Evolutionary conservation across 2,329 filamentous ascomycete genomes (phyloP).

Genomic region (Lecanicillium sp.): DNA sequence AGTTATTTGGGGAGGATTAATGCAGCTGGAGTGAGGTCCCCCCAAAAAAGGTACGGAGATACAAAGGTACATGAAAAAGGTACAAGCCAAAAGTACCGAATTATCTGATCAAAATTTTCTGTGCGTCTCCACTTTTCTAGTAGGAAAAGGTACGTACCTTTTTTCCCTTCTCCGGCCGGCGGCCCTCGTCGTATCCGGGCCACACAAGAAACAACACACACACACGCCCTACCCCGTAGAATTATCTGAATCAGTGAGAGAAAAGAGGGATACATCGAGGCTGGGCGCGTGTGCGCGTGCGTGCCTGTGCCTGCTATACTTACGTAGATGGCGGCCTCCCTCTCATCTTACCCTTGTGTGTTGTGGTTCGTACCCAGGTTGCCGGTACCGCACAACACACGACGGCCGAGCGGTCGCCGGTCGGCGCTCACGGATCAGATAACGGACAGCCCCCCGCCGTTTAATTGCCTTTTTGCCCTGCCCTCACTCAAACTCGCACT

Average conservation of each 20-base stretch:
- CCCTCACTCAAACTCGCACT: neutral
- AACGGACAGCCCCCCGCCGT: neutral
- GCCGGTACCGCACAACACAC: too few relatives aligned
- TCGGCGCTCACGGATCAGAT: conserved; percentile 14
- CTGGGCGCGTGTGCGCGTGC: too few relatives aligned
- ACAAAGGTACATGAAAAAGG: neutral
- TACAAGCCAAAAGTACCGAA: neutral
- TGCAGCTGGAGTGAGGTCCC: too few relatives aligned
- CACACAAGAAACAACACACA: too few relatives aligned
- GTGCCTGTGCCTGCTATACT: too few relatives aligned
- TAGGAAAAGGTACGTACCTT: neutral
- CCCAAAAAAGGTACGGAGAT: too few relatives aligned
- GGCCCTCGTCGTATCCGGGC: neutral
- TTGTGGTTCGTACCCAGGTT: too few relatives aligned
- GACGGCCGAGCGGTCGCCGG: too few relatives aligned
- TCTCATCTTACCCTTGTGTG: neutral
- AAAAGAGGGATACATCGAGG: too few relatives aligned
- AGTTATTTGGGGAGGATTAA: too few relatives aligned
- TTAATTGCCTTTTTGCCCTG: neutral
- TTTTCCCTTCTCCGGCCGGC: neutral
- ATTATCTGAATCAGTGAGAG: too few relatives aligned
- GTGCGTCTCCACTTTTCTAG: neutral
- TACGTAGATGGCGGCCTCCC: neutral
- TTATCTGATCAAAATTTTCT: conserved; percentile 12
- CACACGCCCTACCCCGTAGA: too few relatives aligned